Conservation (phyloP, 139 green algal genomes). For the Spirogloea muscicola region DNA sequence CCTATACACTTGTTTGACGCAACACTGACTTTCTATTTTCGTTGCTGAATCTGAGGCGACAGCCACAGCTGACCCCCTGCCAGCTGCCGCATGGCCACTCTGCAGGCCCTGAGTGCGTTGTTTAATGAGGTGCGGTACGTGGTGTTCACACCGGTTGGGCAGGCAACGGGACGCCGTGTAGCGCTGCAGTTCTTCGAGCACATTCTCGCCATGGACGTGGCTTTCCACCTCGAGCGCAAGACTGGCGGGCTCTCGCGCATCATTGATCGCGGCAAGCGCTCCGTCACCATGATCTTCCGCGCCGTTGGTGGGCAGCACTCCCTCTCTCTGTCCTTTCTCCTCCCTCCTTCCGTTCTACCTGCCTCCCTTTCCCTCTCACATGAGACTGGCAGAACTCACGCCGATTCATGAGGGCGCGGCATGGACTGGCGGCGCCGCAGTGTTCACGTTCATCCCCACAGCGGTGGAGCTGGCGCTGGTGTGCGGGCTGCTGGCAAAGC, state of each 20-base stretch:
- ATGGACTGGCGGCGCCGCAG: no score
- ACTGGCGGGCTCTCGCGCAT: slow-evolving; percentile 82
- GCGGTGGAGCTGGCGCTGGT: slow-evolving; percentile 83
- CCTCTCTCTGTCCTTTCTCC: no score
- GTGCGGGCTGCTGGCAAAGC: slow-evolving; percentile 65
- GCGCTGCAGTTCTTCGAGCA: slow-evolving; percentile 76
- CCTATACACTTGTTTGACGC: no score
- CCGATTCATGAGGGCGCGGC: no score
- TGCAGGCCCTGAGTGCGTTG: slow-evolving; percentile 56
- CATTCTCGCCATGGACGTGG: slow-evolving; percentile 75
- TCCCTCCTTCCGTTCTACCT: no score
- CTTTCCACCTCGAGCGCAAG: slow-evolving; percentile 79
- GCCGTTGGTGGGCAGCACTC: slow-evolving; percentile 56
- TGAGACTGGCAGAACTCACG: no score
- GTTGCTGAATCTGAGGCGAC: no score
- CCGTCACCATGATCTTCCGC: slow-evolving; percentile 88
- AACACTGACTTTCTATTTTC: no score
- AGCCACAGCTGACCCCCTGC: no score
- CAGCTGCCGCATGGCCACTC: no score
- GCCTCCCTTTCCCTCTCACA: no score
- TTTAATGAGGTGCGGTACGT: slow-evolving; percentile 77
- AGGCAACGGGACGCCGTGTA: slow-evolving; percentile 54
- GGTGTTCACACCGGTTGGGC: slow-evolving; percentile 74
- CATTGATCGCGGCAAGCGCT: slow-evolving; percentile 84
- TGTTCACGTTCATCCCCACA: slow-evolving; percentile 94